A percentile compares a stretch with the other conserved stretches of the same genome.
These are phyloP conservation scores for Sporothrix pallida DNA, from an alignment of 2,329 filamentous ascomycete species.

Conservation along the genomic window DNA sequence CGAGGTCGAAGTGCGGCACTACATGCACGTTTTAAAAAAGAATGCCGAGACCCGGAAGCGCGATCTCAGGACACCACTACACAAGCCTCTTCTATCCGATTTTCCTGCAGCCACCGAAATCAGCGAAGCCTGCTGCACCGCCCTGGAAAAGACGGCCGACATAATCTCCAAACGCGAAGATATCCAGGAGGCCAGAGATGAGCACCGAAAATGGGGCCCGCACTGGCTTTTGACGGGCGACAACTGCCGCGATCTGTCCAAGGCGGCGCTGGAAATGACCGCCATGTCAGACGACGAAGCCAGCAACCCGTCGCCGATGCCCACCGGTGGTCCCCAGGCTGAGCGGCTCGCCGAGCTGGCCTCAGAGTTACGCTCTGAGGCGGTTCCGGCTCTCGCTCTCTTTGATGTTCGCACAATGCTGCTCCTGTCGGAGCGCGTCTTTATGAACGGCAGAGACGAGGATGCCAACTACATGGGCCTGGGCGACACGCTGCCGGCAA, in stretches of 20 bases:
- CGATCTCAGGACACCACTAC: conserved; percentile 35
- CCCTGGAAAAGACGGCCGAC: conserved; percentile 72
- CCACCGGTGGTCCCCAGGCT: not conserved
- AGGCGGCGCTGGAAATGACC: conserved; percentile 30
- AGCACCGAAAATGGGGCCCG: conserved; percentile 65
- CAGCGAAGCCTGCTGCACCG: conserved; percentile 65
- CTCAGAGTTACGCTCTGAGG: not conserved
- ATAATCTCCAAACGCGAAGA: conserved; percentile 69
- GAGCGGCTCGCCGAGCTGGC: not conserved
- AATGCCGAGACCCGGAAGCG: conserved; percentile 46
- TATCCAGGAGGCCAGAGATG: conserved; percentile 62
- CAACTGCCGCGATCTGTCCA: conserved; percentile 35
- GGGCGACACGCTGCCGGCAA: conserved; percentile 64
- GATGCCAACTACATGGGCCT: conserved; percentile 72
- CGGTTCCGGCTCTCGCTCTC: conserved; percentile 58
- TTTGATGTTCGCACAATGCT: conserved; percentile 68
- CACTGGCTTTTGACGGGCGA: conserved; percentile 67
- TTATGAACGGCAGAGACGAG: conserved; percentile 72
- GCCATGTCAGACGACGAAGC: conserved; percentile 21
- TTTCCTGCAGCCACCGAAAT: conserved; percentile 75
- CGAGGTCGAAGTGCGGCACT: conserved; percentile 73
- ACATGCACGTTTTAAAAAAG: conserved; percentile 66
- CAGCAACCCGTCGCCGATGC: conserved; percentile 3
- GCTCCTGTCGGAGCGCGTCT: conserved; percentile 66
- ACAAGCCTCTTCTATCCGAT: conserved; percentile 57